These are phyloP conservation scores for Vigna angularis DNA, from an alignment of 306 rosid species.

Conservation along the genomic window DNA sequence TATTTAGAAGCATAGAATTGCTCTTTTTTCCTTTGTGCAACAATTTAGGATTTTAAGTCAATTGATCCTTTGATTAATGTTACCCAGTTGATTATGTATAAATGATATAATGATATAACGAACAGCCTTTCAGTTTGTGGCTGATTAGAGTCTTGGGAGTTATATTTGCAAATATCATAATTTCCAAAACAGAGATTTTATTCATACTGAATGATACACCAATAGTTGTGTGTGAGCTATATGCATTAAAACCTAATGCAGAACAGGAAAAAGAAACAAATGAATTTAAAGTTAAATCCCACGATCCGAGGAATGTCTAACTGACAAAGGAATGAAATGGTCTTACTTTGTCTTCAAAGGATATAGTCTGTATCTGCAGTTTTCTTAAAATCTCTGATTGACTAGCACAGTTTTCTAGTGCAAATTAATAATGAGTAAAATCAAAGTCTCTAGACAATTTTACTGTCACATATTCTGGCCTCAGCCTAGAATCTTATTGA, in stretches of 20 bases:
- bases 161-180: slow-evolving; percentile 14
- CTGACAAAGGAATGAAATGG: slow-evolving; percentile 15
- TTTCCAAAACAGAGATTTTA: background rate
- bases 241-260: background rate
- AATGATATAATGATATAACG: background rate
- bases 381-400: slow-evolving; percentile 15
- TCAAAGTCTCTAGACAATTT: background rate
- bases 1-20: background rate
- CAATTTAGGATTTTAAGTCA: slow-evolving; percentile 11
- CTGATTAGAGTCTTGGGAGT: slow-evolving; percentile 20
- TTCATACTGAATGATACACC: slow-evolving; percentile 27
- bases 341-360: slow-evolving; percentile 4
- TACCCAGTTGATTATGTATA: background rate
- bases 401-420: background rate
- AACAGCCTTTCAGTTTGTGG: background rate
- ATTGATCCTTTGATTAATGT: slow-evolving; percentile 21
- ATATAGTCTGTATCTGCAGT: background rate
- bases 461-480: slow-evolving; percentile 9
- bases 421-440: slow-evolving; percentile 16
- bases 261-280: slow-evolving; percentile 3
- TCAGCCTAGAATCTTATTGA: slow-evolving; percentile 13
- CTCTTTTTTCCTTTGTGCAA: background rate
- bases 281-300: background rate
- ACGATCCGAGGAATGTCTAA: slow-evolving; percentile 3
- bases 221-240: slow-evolving; percentile 6